A percentile compares a stretch with the other conserved stretches of the same genome.
Conservation (phyloP, 1,284 basidiomycete genomes). For the Rhodotorula sp. region DNA sequence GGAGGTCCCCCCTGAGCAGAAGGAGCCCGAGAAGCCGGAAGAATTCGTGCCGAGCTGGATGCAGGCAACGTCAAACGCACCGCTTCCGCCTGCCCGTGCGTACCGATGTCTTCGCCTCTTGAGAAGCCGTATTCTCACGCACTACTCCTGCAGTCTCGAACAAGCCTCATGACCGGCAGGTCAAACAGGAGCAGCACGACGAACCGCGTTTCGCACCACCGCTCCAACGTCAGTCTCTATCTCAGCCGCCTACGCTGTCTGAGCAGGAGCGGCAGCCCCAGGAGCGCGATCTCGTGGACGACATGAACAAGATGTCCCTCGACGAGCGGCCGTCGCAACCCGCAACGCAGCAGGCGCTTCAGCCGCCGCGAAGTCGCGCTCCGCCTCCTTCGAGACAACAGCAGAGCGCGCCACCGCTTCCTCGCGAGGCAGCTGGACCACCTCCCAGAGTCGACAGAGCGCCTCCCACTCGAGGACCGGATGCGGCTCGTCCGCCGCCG, state of each 20-base stretch:
- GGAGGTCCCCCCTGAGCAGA: not conserved
- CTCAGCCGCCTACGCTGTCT: not conserved
- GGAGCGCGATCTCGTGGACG: conserved; percentile 6
- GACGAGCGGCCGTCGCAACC: not conserved
- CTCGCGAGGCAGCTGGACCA: not conserved
- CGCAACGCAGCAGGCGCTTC: not conserved
- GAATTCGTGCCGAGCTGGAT: conserved; percentile 31
- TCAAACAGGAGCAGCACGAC: not conserved
- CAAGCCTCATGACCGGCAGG: not conserved
- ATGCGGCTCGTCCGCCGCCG: not conserved
- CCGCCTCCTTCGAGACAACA: not conserved
- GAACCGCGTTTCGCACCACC: not conserved
- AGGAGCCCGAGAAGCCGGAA: not conserved
- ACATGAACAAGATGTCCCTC: conserved; percentile 5
- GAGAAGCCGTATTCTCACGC: too few relatives aligned
- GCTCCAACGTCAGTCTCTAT: not conserved
- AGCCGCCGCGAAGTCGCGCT: not conserved
- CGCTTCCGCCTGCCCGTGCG: conserved; percentile 1
- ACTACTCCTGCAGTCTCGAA: not conserved
- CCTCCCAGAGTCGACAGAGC: not conserved
- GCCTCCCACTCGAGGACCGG: not conserved
- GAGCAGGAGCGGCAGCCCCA: not conserved
- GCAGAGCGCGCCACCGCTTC: not conserved
- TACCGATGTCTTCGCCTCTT: not conserved
- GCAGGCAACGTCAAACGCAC: conserved; percentile 7